Percentiles rank a stretch among this genome's conserved stretches.
These are phyloP conservation scores for Bryoglossum gracile DNA, from an alignment of 495 filamentous ascomycete genomes.

Conservation along the genomic window DNA sequence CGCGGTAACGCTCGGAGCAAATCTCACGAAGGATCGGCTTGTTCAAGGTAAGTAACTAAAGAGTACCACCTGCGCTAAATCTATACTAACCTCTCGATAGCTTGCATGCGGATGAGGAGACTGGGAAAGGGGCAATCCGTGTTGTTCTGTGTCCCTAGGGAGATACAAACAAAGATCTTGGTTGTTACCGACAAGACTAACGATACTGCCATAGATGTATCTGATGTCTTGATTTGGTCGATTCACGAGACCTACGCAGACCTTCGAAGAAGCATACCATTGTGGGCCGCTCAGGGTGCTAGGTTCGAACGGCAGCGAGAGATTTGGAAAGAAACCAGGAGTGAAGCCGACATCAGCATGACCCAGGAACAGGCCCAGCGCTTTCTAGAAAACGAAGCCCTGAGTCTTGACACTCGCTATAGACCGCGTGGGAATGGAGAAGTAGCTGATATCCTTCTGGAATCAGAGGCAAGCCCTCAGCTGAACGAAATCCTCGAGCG, in stretches of 20 bases:
- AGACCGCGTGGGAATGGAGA: too few species aligned
- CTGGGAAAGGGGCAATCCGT: conserved; percentile 57
- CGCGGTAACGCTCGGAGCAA: conserved; percentile 60
- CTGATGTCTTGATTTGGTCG: conserved; percentile 51
- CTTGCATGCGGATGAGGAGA: conserved; percentile 61
- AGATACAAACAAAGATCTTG: conserved; percentile 34
- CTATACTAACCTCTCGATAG: conserved; percentile 30
- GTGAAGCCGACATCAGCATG: conserved; percentile 8
- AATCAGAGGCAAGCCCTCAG: too few species aligned
- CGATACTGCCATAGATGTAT: conserved; percentile 26
- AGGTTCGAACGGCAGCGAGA: conserved; percentile 22
- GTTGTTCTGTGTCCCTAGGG: conserved; percentile 45
- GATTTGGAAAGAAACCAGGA: conserved; percentile 22
- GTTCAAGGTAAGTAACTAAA: conserved; percentile 56
- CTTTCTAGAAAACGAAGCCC: conserved; percentile 37
- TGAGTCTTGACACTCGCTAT: conserved; percentile 25
- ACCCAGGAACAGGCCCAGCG: conserved; percentile 28
- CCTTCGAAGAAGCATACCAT: conserved; percentile 38
- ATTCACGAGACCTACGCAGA: conserved; percentile 50
- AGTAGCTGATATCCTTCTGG: too few species aligned
- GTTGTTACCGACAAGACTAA: not conserved
- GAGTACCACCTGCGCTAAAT: conserved; percentile 14
- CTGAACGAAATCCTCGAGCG: conserved; percentile 33
- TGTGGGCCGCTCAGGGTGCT: conserved; percentile 56
- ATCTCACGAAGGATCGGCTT: conserved; percentile 62